Base-by-base conservation (phyloP, 805 yeast species). In the Hanseniaspora jakobsenii region DNA sequence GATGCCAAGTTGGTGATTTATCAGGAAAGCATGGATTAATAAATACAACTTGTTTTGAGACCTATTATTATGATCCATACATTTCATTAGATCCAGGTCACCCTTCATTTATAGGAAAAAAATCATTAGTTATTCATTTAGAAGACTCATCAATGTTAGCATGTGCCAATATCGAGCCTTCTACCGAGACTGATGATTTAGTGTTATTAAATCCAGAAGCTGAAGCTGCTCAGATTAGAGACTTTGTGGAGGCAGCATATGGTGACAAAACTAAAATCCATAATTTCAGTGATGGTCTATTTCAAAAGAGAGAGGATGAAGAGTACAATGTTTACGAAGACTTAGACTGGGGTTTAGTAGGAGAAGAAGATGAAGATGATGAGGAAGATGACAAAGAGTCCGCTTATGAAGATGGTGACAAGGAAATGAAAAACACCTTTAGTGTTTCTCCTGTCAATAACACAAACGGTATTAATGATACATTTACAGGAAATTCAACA, bases 21-120 rank as follows among this genome's bases (percentile, higher is more conserved):
- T 72, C 82, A 28, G 89, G 89, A 35, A 80, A 79, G 58, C 86
- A 80, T 60, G 89, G 89, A 10, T 70, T 64, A 62, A 76, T 81
- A 54, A 70, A 78, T 55, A 69, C 82, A 17, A 78, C 83, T 10
- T 78, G 84, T 56, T 77, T 73, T 58, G 79, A 77, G 59, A 64
- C 74, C 23, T 66, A 67, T 48, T 81, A 76, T 57, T 62, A 67
- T 48, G 87, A 81, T 55, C 79, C 78, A 6, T 80, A 70, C 58
- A 58, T 81, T 44, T 77, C 86, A 0, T 68, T 80, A 58, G 69
- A 76, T 53, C 71, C 72, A 29, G 58, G 61, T 38, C 67, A 74
- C 37, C 69, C 71, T 36, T 69, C 81, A n/a, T 73, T 69, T 53
- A 66, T 79, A 53, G 73, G 78, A 48, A 78, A 77, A 17, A 66